A percentile compares a stretch with the other conserved stretches of the same genome.
Evolutionary conservation across 129 eudicot genomes (phyloP).

Genomic region (Artemisia annua): DNA sequence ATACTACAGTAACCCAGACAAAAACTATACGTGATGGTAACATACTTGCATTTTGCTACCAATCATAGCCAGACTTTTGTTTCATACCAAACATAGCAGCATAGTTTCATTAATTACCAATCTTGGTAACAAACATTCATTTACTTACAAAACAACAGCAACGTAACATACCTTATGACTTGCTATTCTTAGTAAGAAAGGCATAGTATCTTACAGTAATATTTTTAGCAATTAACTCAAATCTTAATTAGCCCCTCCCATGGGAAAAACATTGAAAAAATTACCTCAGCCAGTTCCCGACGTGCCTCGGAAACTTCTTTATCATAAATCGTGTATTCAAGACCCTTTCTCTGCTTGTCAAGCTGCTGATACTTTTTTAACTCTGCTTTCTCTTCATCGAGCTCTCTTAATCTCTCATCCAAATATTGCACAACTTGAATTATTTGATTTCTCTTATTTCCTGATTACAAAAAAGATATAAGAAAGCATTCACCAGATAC

Average conservation of each 20-base stretch:
- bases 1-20: no score
- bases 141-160: no score
- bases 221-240: no score
- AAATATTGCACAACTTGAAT: constrained; percentile 94
- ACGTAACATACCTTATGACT: no score
- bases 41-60: no score
- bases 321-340: constrained; percentile 88
- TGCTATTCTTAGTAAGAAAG: no score
- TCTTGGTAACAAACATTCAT: no score
- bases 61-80: no score
- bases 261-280: background rate
- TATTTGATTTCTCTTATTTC: constrained; percentile 90
- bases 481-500: constrained; percentile 23
- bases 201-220: no score
- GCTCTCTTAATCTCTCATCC: constrained; percentile 89
- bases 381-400: constrained; percentile 98
- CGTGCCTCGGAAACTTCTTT: constrained; percentile 88
- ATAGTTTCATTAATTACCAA: no score
- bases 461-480: constrained; percentile 36
- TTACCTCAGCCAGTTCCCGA: constrained; percentile 73
- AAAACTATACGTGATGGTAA: no score
- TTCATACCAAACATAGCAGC: no score
- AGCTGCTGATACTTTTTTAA: constrained; percentile 88
- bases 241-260: background rate
- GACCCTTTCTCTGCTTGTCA: constrained; percentile 90